Evolutionary conservation across 2,329 filamentous ascomycete genomes (phyloP).

Genomic region (Trichoderma sp.): DNA sequence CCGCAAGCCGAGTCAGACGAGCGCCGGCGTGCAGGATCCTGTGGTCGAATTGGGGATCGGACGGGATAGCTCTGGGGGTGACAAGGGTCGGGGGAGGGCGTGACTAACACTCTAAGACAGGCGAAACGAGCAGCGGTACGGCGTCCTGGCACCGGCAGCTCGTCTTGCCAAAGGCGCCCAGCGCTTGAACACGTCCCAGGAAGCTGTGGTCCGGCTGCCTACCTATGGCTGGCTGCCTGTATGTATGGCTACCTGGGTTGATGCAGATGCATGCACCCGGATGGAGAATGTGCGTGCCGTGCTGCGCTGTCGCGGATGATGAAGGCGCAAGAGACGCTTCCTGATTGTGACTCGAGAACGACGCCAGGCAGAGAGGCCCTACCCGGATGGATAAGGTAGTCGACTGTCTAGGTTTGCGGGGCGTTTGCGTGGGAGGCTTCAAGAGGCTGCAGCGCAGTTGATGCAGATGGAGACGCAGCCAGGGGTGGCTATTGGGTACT

Average conservation of each 20-base stretch:
- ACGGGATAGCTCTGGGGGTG: constrained; percentile 24
- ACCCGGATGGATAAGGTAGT: constrained; percentile 11
- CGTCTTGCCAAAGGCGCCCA: not conserved
- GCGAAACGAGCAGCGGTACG: constrained; percentile 5
- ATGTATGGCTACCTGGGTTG: not conserved
- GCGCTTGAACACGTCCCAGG: not conserved
- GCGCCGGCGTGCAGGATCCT: constrained; percentile 28
- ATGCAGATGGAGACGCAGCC: constrained; percentile 27
- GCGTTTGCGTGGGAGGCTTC: constrained; percentile 29
- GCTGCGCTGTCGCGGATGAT: constrained; percentile 4
- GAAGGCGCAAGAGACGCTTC: constrained; percentile 12
- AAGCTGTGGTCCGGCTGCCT: not conserved
- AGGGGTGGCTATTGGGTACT: constrained; percentile 12
- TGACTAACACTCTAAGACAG: constrained; percentile 35
- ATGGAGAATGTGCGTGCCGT: constrained; percentile 14
- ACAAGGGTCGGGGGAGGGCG: constrained; percentile 31
- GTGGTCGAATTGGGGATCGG: constrained; percentile 27
- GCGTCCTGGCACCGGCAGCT: constrained; percentile 11
- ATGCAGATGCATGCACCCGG: constrained; percentile 14
- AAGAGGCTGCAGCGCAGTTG: constrained; percentile 28
- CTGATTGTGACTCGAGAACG: constrained; percentile 20
- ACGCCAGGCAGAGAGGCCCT: constrained; percentile 23
- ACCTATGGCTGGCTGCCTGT: not conserved
- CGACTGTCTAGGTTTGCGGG: constrained; percentile 28
- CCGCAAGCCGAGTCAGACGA: constrained; percentile 22